Evolutionary conservation across 139 green algal species (phyloP), one percentile per base, ranked within the genome.

Genomic region (Helicosporidium sp.): DNA sequence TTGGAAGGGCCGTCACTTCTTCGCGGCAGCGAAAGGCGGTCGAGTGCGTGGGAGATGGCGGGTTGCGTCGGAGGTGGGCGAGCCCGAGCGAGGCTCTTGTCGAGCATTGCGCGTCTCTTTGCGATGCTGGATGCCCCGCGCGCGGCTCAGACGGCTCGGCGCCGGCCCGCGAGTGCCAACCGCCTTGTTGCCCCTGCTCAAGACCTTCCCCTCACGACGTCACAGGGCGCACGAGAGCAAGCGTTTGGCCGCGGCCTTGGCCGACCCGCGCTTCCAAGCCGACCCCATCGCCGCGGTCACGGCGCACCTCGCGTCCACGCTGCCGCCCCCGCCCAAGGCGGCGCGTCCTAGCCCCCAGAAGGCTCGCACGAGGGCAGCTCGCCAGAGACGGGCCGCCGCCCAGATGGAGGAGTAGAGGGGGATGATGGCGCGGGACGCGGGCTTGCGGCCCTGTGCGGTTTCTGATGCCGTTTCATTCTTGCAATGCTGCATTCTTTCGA

Each of bases 251-350:
- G 41, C 54, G 29, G 68, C 74, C 35, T 25, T 75, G 29, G 16
- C 37, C 17, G 56, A 76, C 62, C 65, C 68, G 7, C 47, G 58
- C 24, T 76, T 72, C 27, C 24, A 60, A 16, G 42, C 48, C 13
- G 59, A 76, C 35, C 68, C 68, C 10, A 36, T 76, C 8, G 49
- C 55, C 34, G 68, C 68, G 2, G 46, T 76, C n/a, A 50, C 24
- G 3, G 57, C 37, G 28, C 68, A 76, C 48, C 51, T 76, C 18
- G 45, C 51, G 16, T 51, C 64, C 8, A 69, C 66, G 8, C 49
- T 75, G 46, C 66, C 66, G 3, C 31, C 31, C 31, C 31, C 31
- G 31, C 31, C 31, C 31, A 37, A 37, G 10, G 31, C 10, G 10
- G 31, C 31, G n/a, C n/a, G n/a, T n/a, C n/a, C n/a, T n/a, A 37